These are phyloP conservation scores for Vaccinium darrowii DNA, from an alignment of 148 eudicot species.

Conservation along the genomic window DNA sequence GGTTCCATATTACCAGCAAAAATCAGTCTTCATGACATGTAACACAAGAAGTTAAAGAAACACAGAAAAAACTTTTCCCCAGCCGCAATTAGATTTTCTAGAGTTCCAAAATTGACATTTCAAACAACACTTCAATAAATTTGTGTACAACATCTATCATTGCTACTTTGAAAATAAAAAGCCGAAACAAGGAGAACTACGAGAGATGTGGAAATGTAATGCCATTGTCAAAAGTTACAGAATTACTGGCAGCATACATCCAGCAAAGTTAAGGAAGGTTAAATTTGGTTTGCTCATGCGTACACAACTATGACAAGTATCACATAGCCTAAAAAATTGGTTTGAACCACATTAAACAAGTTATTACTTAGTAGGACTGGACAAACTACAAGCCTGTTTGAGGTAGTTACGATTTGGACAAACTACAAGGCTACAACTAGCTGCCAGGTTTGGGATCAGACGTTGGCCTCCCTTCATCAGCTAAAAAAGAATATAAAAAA, in stretches of 20 bases:
- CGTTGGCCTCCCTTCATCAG: not conserved
- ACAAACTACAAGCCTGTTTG: not conserved
- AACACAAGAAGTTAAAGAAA: not conserved
- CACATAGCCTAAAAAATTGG: not conserved
- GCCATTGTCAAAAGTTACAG: not conserved
- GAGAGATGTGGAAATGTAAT: not conserved
- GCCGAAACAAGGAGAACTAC: not conserved
- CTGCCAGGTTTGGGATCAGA: not conserved
- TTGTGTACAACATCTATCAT: not conserved
- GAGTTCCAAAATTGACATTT: not conserved
- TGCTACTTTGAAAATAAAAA: not conserved
- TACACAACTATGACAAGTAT: not conserved
- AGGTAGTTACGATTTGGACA: not conserved
- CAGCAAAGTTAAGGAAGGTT: not conserved
- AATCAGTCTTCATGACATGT: not conserved
- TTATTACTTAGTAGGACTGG: not conserved
- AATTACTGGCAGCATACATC: not conserved
- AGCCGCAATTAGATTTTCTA: not conserved
- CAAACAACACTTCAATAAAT: not conserved
- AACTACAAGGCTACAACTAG: not conserved
- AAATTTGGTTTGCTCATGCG: not conserved
- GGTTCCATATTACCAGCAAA: not conserved
- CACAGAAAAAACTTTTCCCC: not conserved
- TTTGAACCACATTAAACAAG: not conserved
- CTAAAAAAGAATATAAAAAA: not conserved